These are phyloP conservation scores for Claviceps pazoutovae DNA, from an alignment of 2,329 filamentous ascomycete species.

Conservation along the genomic window DNA sequence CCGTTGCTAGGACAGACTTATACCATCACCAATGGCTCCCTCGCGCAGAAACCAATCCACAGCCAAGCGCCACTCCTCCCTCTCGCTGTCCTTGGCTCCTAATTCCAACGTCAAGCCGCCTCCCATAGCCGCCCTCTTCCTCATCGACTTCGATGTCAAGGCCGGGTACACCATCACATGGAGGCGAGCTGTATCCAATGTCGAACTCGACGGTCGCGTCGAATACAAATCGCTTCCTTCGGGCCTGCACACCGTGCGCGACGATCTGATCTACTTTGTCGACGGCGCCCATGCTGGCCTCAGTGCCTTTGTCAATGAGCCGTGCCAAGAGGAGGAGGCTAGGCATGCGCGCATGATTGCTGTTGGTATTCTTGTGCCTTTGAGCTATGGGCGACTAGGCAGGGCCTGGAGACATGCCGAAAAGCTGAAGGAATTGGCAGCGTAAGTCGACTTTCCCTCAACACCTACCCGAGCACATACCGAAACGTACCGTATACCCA, in stretches of 20 bases:
- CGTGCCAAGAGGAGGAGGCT: conserved; percentile 59
- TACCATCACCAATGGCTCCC: conserved; percentile 22
- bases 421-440: conserved; percentile 58
- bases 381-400: conserved; percentile 74
- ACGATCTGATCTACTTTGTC: conserved; percentile 89
- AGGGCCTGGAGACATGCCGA: conserved; percentile 81
- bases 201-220: conserved; percentile 71
- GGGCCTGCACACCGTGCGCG: conserved; percentile 73
- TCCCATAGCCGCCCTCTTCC: conserved; percentile 60
- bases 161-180: conserved; percentile 83
- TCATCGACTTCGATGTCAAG: conserved; percentile 87
- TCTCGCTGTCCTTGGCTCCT: conserved; percentile 19
- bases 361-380: conserved; percentile 74
- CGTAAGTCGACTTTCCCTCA: conserved; percentile 29
- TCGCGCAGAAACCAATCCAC: conserved; percentile 23
- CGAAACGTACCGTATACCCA: background rate
- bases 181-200: conserved; percentile 58
- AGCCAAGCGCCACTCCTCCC: conserved; percentile 21
- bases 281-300: conserved; percentile 66
- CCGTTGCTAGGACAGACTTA: background rate
- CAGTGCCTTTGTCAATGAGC: conserved; percentile 79
- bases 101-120: conserved; percentile 18
- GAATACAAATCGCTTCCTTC: conserved; percentile 96
- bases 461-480: background rate
- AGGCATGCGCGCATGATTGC: conserved; percentile 88